Evolutionary conservation across 768 basidiomycete species (phyloP).

Genomic region (Hygrophorus pudorinus): DNA sequence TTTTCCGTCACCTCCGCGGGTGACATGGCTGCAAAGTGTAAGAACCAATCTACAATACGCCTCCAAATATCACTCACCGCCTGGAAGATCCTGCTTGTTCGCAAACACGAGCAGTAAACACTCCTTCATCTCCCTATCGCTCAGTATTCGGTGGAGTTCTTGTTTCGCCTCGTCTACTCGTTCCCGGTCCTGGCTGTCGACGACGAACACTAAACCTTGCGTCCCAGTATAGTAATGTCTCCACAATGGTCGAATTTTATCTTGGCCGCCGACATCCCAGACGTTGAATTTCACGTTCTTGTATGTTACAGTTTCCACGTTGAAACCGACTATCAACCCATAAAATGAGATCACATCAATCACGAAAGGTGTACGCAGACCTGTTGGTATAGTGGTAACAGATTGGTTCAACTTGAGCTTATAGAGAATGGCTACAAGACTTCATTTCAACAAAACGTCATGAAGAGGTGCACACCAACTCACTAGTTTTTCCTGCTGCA

Average conservation of each 20-base stretch:
- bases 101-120: slow-evolving; percentile 97
- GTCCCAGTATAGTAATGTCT: slow-evolving; percentile 99
- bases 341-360: neutral
- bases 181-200: slow-evolving; percentile 93
- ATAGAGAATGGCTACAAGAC: slow-evolving; percentile 80
- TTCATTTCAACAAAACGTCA: slow-evolving; percentile 2
- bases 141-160: slow-evolving; percentile 91
- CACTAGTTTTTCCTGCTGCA: slow-evolving; percentile 97
- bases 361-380: slow-evolving; percentile 27
- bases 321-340: slow-evolving; percentile 76
- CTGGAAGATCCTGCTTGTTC: slow-evolving; percentile 97
- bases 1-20: slow-evolving; percentile 98
- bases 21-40: slow-evolving; percentile 71
- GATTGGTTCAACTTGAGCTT: slow-evolving; percentile 99
- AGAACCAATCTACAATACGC: slow-evolving; percentile 2
- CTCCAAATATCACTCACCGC: slow-evolving; percentile 47
- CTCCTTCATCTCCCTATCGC: slow-evolving; percentile 97
- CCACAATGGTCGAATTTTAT: slow-evolving; percentile 98
- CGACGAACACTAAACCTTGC: slow-evolving; percentile 96
- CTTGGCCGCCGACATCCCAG: slow-evolving; percentile 99
- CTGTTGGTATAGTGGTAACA: slow-evolving; percentile 97
- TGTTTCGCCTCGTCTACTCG: slow-evolving; percentile 94
- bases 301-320: slow-evolving; percentile 98
- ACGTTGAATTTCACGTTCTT: slow-evolving; percentile 96
- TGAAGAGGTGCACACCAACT: slow-evolving; percentile 23